Evolutionary conservation across 495 filamentous ascomycete genomes (phyloP).

Genomic region (Penicillium egyptiacum): DNA sequence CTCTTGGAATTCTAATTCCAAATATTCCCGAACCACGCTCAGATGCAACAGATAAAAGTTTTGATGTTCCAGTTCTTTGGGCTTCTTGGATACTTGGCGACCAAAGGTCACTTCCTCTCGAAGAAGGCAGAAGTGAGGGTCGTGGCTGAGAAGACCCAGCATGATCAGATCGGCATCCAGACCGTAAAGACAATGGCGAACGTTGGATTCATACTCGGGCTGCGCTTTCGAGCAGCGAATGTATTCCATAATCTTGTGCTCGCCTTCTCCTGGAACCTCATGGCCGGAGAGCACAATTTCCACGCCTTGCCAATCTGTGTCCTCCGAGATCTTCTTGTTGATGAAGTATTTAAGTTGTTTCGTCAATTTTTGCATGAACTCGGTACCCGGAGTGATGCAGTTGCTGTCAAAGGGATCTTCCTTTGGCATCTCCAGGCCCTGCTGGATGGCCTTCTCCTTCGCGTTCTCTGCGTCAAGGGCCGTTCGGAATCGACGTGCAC

Average conservation of each 20-base stretch:
- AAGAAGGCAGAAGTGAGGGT: conserved; percentile 96
- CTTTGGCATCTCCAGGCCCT: conserved; percentile 90
- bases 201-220: conserved; percentile 88
- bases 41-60: conserved; percentile 98
- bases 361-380: conserved; percentile 96
- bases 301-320: conserved; percentile 93
- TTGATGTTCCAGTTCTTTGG: conserved; percentile 96
- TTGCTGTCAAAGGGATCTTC: conserved; percentile 98
- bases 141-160: conserved; percentile 93
- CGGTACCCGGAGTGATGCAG: conserved; percentile 96
- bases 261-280: conserved; percentile 98
- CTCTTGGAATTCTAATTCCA: conserved; percentile 96
- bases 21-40: conserved; percentile 94
- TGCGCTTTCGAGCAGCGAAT: conserved; percentile 96
- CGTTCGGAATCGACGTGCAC: conserved; percentile 91
- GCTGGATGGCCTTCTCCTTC: conserved; percentile 81
- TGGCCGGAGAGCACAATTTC: conserved; percentile 96
- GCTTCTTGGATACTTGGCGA: conserved; percentile 76
- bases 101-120: conserved; percentile 99
- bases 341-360: conserved; percentile 96
- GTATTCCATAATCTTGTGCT: conserved; percentile 99
- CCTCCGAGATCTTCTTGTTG: conserved; percentile 97
- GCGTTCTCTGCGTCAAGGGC: conserved; percentile 87
- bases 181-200: conserved; percentile 95
- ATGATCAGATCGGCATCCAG: conserved; percentile 98